Percentiles rank a stretch among this genome's conserved stretches.
Conservation (phyloP, 176 grass and related monocot species). For the Otatea glauca region DNA sequence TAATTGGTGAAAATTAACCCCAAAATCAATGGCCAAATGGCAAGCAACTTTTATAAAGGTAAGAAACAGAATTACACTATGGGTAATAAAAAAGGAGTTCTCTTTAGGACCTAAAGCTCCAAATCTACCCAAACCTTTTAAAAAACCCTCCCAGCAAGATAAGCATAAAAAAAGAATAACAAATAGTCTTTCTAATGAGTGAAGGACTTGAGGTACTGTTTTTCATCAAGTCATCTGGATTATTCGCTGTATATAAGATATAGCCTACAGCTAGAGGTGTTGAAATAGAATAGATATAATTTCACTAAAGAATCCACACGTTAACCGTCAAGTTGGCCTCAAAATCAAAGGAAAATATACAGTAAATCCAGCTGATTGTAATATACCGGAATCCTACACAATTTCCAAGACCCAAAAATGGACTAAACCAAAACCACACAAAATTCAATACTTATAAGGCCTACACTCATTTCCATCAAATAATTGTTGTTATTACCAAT, state of each 20-base stretch:
- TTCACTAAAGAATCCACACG: not conserved
- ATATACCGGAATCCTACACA: slow-evolving; percentile 7
- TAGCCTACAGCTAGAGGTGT: not conserved
- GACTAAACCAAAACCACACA: not conserved
- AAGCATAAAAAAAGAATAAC: too few relatives aligned
- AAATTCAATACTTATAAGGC: not conserved
- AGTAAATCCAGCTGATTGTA: not conserved
- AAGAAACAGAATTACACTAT: not conserved
- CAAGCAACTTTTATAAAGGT: not conserved
- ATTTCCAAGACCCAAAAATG: not conserved
- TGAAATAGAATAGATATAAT: not conserved
- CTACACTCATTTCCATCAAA: not conserved
- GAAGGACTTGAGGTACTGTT: not conserved
- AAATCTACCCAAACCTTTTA: not conserved
- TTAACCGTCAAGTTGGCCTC: not conserved
- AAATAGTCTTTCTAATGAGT: not conserved
- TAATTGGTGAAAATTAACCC: not conserved
- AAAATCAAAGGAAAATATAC: not conserved
- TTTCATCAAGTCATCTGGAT: not conserved
- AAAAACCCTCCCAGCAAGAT: not conserved
- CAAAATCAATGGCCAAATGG: not conserved
- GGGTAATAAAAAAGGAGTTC: not conserved
- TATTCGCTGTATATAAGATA: slow-evolving; percentile 10
- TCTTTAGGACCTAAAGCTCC: not conserved
- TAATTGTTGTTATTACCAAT: not conserved